Evolutionary conservation across 306 rosid species (phyloP).

Genomic region (Vachellia pachyceras): DNA sequence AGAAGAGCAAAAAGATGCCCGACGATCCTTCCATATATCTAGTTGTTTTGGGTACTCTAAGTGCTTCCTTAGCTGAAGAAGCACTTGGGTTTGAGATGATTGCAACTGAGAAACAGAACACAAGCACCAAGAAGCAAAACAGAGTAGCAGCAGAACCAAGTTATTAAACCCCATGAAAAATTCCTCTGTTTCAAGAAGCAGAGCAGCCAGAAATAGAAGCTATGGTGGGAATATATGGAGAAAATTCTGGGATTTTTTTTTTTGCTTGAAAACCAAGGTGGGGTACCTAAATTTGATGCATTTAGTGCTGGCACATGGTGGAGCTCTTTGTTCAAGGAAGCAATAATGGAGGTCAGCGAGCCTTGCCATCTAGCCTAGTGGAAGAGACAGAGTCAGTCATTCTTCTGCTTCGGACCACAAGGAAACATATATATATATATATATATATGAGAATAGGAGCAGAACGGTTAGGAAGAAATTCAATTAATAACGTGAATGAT

Average conservation of each 20-base stretch:
- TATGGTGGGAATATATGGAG: neutral
- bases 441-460: conserved; percentile 22
- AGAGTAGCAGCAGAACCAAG: conserved; percentile 54
- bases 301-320: conserved; percentile 75
- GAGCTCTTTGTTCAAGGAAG: conserved; percentile 38
- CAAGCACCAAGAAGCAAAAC: conserved; percentile 50
- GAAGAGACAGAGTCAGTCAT: neutral
- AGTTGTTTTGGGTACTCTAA: conserved; percentile 80
- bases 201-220: conserved; percentile 1
- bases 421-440: too few relatives aligned
- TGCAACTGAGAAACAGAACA: conserved; percentile 64
- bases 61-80: conserved; percentile 82
- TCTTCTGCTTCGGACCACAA: conserved; percentile 25
- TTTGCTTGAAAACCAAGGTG: conserved; percentile 31
- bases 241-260: neutral
- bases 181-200: conserved; percentile 37
- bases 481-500: neutral
- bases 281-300: conserved; percentile 59
- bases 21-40: conserved; percentile 76
- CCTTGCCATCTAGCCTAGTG: neutral
- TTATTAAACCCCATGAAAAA: conserved; percentile 57
- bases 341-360: conserved; percentile 48
- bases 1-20: conserved; percentile 63
- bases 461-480: conserved; percentile 18
- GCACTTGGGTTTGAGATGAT: conserved; percentile 87